Base-by-base conservation (phyloP, 2,329 filamentous ascomycete species). In the Aspergillus intermedius region DNA sequence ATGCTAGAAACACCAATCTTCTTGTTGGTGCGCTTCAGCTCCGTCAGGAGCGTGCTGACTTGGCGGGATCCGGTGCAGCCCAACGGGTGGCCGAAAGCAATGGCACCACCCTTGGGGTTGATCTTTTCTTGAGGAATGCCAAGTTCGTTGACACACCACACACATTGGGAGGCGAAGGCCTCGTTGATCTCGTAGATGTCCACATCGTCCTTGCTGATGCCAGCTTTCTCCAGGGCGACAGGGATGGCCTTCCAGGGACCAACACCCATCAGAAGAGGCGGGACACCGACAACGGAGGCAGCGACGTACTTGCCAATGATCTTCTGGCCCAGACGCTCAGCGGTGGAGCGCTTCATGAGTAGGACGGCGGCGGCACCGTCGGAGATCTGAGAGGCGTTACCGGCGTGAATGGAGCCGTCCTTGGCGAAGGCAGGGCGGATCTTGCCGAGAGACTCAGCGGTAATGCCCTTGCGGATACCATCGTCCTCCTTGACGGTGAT, bases 131-230 rank as follows among this genome's bases (percentile, higher is more conserved):
- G 66, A 46, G 89, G 87, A 23, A 98, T 74, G 41, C 85, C 86
- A 19, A 98, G 81, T 77, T 96, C 84, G 63, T 93, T 88, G 54
- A 88, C 82, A 71, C 90, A 96, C 87, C 87, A 97, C 57, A 97
- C 72, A 71, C 89, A 95, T 79, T 97, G 91, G 55, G 83, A 88
- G 28, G 93, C 93, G 70, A 98, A 98, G 1, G 93, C 93, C 80
- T 98, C 93, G 77, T 98, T 98, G 79, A 98, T 96, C 81, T 98
- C 93, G 65, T 82, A 97, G 65, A 97, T 91, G 68, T 97, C 93
- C 25, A 98, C 89, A 59, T 97, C 91, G 49, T 95, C 86, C 71
- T 85, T 88, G 66, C 77, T 78, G 60, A 98, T 83, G 51, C 91
- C 90, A 0, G 91, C 88, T 69, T 93, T 91, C 67, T 88, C 80